Base-by-base conservation (phyloP, 148 eudicot genomes). In the Linanthus parryae region DNA sequence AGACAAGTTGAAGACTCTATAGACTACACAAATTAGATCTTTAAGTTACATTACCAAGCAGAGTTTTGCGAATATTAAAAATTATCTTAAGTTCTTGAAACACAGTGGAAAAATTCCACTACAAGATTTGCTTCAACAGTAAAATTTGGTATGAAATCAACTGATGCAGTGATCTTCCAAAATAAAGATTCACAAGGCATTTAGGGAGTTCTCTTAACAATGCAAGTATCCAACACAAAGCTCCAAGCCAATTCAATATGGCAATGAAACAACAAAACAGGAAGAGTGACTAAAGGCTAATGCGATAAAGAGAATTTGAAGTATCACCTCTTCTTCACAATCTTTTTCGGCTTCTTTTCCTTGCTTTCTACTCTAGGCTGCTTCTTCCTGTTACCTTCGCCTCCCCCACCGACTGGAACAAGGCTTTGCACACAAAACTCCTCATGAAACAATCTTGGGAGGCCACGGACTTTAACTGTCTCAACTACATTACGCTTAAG, bases 381-480 rank as follows among this genome's bases (percentile, higher is more conserved):
- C 52, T 48, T 48, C 52, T 48, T n/a, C 6, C 29, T 30, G 24
- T 25, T 17, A 26, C 7, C 26, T 27, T 26, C 20, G 6, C 34
- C 44, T 12, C 5, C 20, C 35, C 14, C 44, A 53, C 9, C 16
- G 25, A 52, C 60, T 14, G 66, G 57, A 19, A 73, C 65, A 39
- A 73, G 70, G 56, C 74, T 73, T 26, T 44, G 70, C 17, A 61
- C 43, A 43, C 39, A 28, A 28, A 73, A 20, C 5, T 16, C 23
- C 9, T 48, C 31, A 2, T 38, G 14, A 26, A 42, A 39, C 3
- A 2, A 8, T 10, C 16, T 6, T 7, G 64, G 68, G 35, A 28
- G 5, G 33, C 48, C 48, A 16, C 30, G 46, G 16, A 62, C 9
- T 3, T 33, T 39, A 26, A 64, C 59, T 4, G n/a, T 23, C 39